Base-by-base conservation (phyloP, 1,139 yeast genomes). In the Kurtzmaniella quercitrusa region DNA sequence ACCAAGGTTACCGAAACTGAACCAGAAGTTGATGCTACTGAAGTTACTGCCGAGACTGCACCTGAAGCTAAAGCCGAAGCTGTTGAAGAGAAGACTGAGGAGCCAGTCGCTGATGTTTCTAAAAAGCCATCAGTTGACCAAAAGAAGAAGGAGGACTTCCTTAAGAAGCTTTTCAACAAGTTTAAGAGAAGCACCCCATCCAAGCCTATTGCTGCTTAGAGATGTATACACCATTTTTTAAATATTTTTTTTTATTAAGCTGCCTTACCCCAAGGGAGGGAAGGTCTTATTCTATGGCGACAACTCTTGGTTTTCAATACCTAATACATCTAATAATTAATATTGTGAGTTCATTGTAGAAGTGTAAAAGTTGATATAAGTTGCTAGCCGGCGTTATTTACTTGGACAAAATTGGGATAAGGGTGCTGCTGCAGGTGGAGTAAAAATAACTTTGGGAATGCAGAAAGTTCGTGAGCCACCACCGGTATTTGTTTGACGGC, bases 151-250 rank as follows among this genome's bases (percentile, higher is more conserved):
- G 69, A 68, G 56, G 70, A 71, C 50, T 63, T 75, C 58, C 68
- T 75, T 65, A 77, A 75, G 70, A 77, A 69, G 62, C 60, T 75
- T 46, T 56, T 73, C 49, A 59, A 63, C 52, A 75, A 71, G 59
- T 66, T 79, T 58, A 78, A 73, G 69, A 70, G 72, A 60, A 59
- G 72, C 38, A 58, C 61, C 51, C 56, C 60, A 52, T 50, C 53
- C 12, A 36, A 36, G 27, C 27, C 38, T 18, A 19, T 36, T 44
- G 56, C 66, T 45, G 56, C 68, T 51, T 67, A 65, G 58, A 27
- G 14, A 27, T 10, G 31, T 27, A 11, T 27, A 6, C 12, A 4
- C 14, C 12, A 27, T 7, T 11, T 7, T 27, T 27, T 27, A 27
- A 27, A 7, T 27, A 6, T 10, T 10, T 27, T 10, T 27, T 10